Conservation (phyloP, 805 yeast species). For the Barnettozyma siamensis region DNA sequence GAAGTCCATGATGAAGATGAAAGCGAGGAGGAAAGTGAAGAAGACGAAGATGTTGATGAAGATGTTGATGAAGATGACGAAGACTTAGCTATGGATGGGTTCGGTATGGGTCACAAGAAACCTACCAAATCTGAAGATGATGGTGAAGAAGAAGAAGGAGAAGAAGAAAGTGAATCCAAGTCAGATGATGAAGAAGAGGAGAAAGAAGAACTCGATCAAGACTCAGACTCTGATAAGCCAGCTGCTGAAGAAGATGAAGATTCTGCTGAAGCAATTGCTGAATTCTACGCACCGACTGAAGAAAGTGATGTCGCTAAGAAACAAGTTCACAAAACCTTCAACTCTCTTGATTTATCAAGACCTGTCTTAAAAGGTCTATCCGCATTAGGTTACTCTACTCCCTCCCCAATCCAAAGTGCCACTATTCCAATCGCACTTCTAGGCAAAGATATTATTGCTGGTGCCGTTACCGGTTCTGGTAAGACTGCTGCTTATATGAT, state of each 20-base stretch:
- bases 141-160: slow-evolving; percentile 28
- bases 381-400: slow-evolving; percentile 75
- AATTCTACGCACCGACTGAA: slow-evolving; percentile 58
- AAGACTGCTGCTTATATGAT: slow-evolving; percentile 98
- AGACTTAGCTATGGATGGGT: slow-evolving; percentile 42
- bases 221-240: slow-evolving; percentile 23
- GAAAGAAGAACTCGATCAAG: slow-evolving; percentile 29
- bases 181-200: slow-evolving; percentile 29
- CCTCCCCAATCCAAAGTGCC: slow-evolving; percentile 92
- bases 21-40: slow-evolving; percentile 39
- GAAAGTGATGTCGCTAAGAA: slow-evolving; percentile 50
- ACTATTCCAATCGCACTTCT: slow-evolving; percentile 88
- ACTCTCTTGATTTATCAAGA: slow-evolving; percentile 75
- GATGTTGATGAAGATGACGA: slow-evolving; percentile 33
- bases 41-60: slow-evolving; percentile 15
- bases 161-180: slow-evolving; percentile 16
- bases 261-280: slow-evolving; percentile 76
- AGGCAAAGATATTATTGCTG: slow-evolving; percentile 97
- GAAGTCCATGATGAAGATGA: slow-evolving; percentile 33
- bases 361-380: slow-evolving; percentile 83
- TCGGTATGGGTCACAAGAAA: slow-evolving; percentile 29
- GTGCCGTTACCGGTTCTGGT: slow-evolving; percentile 99
- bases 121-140: slow-evolving; percentile 9
- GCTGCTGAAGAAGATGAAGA: slow-evolving; percentile 43
- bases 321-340: slow-evolving; percentile 59